Evolutionary conservation across 495 filamentous ascomycete genomes (phyloP), one percentile per base, ranked within the genome.

Genomic region (Xylaria palmicola): DNA sequence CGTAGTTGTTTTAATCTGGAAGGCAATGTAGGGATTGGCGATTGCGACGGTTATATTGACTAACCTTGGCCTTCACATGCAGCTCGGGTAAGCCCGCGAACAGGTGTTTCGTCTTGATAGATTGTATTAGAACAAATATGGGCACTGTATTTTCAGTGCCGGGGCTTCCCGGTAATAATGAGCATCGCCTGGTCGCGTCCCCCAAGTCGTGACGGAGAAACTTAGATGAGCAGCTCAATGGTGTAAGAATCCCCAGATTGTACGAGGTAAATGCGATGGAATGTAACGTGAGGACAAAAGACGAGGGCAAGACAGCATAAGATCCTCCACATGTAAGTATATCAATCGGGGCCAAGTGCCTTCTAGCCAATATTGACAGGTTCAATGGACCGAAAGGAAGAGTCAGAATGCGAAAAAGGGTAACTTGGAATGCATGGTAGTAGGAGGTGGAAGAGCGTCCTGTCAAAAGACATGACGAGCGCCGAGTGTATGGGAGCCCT

Each of bases 301-400:
- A 48, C 26, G 43, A 29, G 22, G 22, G 20, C n/a, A 48, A 40
- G 55, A 44, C 17, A 39, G 32, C 29, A 39, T 48, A 39, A 13
- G 32, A 13, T 7, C 17, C 26, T 37, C 20, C 17, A 26, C 17
- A 7, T 15, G 55, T 49, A 34, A 13, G 39, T 6, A 19, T 15
- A 43, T 58, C 43, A 43, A 58, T 58, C 55, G 41, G 19, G n/a
- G 12, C 29, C 29, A 39, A 58, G 30, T 37, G 37, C 55, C 55
- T 20, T 49, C 27, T 4, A 8, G 17, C 41, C 53, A 17, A n/a
- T 5, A 40, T 36, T 48, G 15, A 48, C 43, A 17, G 29, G 55
- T 40, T 49, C 32, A 26, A 29, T n/a, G 17, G 41, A 30, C 55
- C 24, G 27, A 41, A 48, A 20, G 43, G 54, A 15, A 58, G 43